phyloP scores from a whole-genome alignment of 2,329 filamentous ascomycete genomes.

The Fusarium sublunatum region DNA sequence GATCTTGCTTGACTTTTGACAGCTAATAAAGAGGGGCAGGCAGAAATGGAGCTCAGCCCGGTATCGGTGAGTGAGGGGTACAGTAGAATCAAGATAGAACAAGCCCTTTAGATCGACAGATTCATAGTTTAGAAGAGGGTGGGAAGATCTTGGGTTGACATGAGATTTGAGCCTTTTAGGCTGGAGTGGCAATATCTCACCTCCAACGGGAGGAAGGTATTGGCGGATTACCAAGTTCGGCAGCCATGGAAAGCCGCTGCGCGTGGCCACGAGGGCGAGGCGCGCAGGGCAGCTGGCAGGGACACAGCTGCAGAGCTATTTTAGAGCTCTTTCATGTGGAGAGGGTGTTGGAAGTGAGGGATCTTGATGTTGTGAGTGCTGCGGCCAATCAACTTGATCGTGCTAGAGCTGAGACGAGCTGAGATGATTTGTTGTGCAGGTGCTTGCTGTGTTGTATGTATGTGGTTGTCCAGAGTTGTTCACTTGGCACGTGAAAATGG shows the following conservation, averaged over 20 bases:
- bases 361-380: not conserved
- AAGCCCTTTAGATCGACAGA: conserved; percentile 18
- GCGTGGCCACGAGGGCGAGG: conserved; percentile 37
- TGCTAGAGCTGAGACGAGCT: no score
- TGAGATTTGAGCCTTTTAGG: conserved; percentile 26
- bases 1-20: conserved; percentile 21
- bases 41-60: conserved; percentile 36
- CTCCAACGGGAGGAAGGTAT: not conserved
- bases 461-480: no score
- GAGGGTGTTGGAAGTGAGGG: conserved; percentile 6
- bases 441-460: no score
- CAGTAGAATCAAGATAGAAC: conserved; percentile 14
- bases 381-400: no score
- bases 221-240: conserved; percentile 8
- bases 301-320: conserved; percentile 24
- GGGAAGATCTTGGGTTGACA: conserved; percentile 22
- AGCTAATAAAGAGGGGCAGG: conserved; percentile 38
- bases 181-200: conserved; percentile 32
- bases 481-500: no score
- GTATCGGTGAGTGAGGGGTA: conserved; percentile 32
- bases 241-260: conserved; percentile 16
- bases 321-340: conserved; percentile 26
- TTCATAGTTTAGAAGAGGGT: conserved; percentile 31
- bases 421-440: no score
- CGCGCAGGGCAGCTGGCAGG: conserved; percentile 32